phyloP scores from a whole-genome alignment of 331 rosid species.

The Pyracantha coccinea region DNA sequence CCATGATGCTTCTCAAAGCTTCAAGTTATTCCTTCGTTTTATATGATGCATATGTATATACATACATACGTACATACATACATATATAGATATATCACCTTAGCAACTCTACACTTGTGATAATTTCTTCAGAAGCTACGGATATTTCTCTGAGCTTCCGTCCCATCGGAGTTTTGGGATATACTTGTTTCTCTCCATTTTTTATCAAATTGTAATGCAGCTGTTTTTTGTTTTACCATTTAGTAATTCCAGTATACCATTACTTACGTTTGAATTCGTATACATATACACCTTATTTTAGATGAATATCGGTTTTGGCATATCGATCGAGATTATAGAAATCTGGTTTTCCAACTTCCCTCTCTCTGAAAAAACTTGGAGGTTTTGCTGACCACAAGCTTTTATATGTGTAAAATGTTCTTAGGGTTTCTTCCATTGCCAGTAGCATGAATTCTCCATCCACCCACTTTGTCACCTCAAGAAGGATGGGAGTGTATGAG shows the following conservation, averaged over 20 bases:
- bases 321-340: neutral
- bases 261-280: neutral
- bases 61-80: no score
- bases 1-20: no score
- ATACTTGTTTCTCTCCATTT: neutral
- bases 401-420: conserved; percentile 10
- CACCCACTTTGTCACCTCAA: conserved; percentile 51
- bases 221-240: neutral
- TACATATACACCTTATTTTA: neutral
- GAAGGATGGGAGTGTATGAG: conserved; percentile 69
- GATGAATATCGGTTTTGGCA: neutral
- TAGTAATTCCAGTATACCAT: neutral
- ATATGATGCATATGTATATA: no score
- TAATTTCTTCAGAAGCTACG: neutral
- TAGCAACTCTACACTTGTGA: no score
- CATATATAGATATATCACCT: no score
- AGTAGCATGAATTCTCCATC: conserved; percentile 58
- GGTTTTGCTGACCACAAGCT: neutral
- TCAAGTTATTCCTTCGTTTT: no score
- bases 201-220: neutral
- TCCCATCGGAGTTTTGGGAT: neutral
- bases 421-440: conserved; percentile 17
- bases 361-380: neutral
- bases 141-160: neutral
- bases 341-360: neutral